These are phyloP conservation scores for Actinomortierella ambigua DNA, from an alignment of 371 early-diverging fungal species.

Conservation along the genomic window DNA sequence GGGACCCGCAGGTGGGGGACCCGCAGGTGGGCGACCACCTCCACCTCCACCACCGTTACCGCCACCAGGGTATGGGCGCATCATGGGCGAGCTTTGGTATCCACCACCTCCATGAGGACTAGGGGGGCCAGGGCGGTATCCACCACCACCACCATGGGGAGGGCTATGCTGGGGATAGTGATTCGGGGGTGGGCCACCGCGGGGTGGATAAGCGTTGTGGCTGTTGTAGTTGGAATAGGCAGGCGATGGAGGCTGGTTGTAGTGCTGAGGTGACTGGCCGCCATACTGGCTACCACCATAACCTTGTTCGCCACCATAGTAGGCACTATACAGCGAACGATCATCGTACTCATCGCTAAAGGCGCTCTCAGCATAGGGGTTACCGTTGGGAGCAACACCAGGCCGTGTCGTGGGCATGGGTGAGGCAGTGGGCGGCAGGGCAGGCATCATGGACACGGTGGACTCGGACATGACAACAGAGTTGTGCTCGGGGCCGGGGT, in stretches of 20 bases:
- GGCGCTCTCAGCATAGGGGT: slow-evolving; percentile 39
- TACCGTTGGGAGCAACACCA: slow-evolving; percentile 1
- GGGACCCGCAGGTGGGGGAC: slow-evolving; percentile 1
- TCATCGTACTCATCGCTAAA: slow-evolving; percentile 23
- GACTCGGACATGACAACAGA: slow-evolving; percentile 32
- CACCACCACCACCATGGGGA: neutral
- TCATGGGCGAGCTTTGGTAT: neutral
- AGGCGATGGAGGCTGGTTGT: slow-evolving; percentile 7
- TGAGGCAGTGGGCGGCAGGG: slow-evolving; percentile 13
- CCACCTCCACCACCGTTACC: slow-evolving; percentile 9
- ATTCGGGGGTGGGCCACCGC: neutral
- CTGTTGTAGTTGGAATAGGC: neutral
- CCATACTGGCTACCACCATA: slow-evolving; percentile 2
- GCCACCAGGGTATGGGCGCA: neutral
- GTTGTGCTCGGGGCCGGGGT: slow-evolving; percentile 4
- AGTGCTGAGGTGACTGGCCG: neutral
- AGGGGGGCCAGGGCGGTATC: slow-evolving; percentile 13
- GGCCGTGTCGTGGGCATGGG: slow-evolving; percentile 18
- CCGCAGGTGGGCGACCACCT: neutral
- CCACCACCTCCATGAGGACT: slow-evolving; percentile 4
- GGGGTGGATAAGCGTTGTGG: slow-evolving; percentile 12
- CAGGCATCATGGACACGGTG: slow-evolving; percentile 32
- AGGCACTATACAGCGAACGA: slow-evolving; percentile 14
- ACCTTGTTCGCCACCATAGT: slow-evolving; percentile 7
- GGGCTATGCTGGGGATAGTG: slow-evolving; percentile 4